These are phyloP conservation scores for Tieghemiomyces parasiticus DNA, from an alignment of 192 early-diverging fungal genomes.

Conservation along the genomic window DNA sequence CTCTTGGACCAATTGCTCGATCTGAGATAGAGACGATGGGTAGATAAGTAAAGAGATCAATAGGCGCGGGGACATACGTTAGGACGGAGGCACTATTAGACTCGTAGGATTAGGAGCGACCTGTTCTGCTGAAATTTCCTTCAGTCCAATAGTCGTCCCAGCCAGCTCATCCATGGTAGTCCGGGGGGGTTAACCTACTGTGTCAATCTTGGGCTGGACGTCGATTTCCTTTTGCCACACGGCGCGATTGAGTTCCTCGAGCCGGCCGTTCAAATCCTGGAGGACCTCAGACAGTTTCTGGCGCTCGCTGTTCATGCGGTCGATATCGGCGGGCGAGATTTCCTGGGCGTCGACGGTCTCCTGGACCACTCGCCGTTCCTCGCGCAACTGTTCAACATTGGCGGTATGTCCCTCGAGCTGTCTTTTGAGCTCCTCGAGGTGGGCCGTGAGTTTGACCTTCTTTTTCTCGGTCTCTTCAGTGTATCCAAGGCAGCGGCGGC, in stretches of 20 bases:
- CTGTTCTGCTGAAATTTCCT: neutral
- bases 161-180: too few relatives aligned
- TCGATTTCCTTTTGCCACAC: conserved; percentile 55
- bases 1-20: conserved; percentile 33
- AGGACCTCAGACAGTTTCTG: conserved; percentile 44
- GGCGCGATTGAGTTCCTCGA: conserved; percentile 36
- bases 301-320: conserved; percentile 63
- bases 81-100: neutral
- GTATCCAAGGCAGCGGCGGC: neutral
- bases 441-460: neutral
- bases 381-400: conserved; percentile 24
- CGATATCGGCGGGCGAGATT: conserved; percentile 62
- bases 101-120: neutral
- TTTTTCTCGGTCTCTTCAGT: conserved; percentile 16
- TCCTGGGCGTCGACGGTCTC: conserved; percentile 56
- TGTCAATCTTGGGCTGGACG: conserved; percentile 48
- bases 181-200: conserved; percentile 29
- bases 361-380: conserved; percentile 38
- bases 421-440: conserved; percentile 19
- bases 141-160: too few relatives aligned
- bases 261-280: conserved; percentile 30
- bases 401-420: conserved; percentile 35
- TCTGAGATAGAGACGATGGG: conserved; percentile 6
- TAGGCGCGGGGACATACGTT: neutral
- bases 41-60: conserved; percentile 4